Conservation (phyloP, 495 filamentous ascomycete genomes). For the Lineolata rhizophorae region DNA sequence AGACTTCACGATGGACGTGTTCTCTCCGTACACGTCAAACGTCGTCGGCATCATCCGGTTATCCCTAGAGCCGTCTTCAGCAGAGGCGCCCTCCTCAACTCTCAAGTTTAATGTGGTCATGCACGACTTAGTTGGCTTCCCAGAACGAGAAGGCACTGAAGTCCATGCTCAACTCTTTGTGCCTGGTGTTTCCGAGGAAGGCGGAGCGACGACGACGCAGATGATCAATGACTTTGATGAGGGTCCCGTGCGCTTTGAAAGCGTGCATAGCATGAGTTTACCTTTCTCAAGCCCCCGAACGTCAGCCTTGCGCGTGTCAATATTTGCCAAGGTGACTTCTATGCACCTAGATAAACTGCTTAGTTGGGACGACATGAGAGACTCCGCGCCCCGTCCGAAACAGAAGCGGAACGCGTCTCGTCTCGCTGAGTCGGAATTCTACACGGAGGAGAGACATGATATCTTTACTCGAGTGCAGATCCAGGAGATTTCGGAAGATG, state of each 20-base stretch:
- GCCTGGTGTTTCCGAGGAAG: slow-evolving; percentile 77
- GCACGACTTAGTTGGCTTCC: slow-evolving; percentile 91
- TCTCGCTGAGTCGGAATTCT: slow-evolving; percentile 79
- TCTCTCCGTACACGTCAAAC: slow-evolving; percentile 78
- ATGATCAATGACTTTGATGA: slow-evolving; percentile 92
- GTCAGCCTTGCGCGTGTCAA: slow-evolving; percentile 63
- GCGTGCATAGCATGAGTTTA: slow-evolving; percentile 94
- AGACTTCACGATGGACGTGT: slow-evolving; percentile 75
- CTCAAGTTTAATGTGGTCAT: slow-evolving; percentile 98
- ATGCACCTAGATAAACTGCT: slow-evolving; percentile 96
- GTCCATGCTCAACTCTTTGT: slow-evolving; percentile 94
- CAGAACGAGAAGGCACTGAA: slow-evolving; percentile 85
- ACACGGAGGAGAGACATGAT: slow-evolving; percentile 80
- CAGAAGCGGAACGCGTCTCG: slow-evolving; percentile 36
- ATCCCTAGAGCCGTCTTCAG: slow-evolving; percentile 81
- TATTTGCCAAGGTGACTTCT: slow-evolving; percentile 74
- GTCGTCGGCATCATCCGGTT: slow-evolving; percentile 76
- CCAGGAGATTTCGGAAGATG: slow-evolving; percentile 72
- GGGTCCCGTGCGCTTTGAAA: slow-evolving; percentile 84
- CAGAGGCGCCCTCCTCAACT: slow-evolving; percentile 75
- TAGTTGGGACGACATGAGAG: slow-evolving; percentile 97
- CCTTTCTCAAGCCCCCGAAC: slow-evolving; percentile 62
- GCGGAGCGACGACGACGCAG: slow-evolving; percentile 79
- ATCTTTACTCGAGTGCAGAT: slow-evolving; percentile 73
- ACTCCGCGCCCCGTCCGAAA: slow-evolving; percentile 37